phyloP scores from a whole-genome alignment of 306 rosid genomes.

The Aeschynomene evenia region DNA sequence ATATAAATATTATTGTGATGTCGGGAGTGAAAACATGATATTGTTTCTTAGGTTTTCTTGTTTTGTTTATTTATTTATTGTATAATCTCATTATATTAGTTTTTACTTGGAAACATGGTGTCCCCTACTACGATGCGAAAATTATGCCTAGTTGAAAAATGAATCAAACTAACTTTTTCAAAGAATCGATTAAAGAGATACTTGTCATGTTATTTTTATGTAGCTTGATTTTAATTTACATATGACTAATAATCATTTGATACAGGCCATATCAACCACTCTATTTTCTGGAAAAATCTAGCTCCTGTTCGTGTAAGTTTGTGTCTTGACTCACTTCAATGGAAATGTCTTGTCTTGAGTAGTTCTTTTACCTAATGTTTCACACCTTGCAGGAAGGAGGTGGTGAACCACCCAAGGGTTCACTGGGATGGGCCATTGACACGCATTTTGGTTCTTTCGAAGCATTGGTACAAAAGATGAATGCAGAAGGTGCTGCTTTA shows the following conservation, averaged over 20 bases:
- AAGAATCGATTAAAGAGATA: neutral
- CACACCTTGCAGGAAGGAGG: constrained; percentile 77
- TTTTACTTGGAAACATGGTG: neutral
- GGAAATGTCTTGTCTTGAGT: neutral
- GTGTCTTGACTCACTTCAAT: constrained; percentile 9
- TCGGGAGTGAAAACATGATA: neutral
- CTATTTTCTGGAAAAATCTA: constrained; percentile 81
- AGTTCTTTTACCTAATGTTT: constrained; percentile 5
- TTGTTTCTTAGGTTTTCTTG: neutral
- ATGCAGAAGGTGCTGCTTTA: constrained; percentile 85
- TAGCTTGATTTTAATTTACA: neutral
- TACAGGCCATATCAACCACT: constrained; percentile 90
- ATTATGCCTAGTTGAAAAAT: constrained; percentile 15
- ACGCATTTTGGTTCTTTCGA: constrained; percentile 71
- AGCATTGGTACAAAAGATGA: constrained; percentile 58
- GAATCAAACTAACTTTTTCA: neutral
- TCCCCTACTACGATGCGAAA: too few species aligned
- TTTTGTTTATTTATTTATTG: neutral
- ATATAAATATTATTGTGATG: neutral
- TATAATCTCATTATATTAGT: neutral
- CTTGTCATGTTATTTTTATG: neutral
- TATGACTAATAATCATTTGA: neutral
- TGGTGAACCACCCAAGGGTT: constrained; percentile 75
- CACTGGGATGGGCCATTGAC: constrained; percentile 92
- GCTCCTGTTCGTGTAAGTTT: constrained; percentile 56